phyloP scores from a whole-genome alignment of 2,329 filamentous ascomycete species.

The Dactylellina parvicollis region DNA sequence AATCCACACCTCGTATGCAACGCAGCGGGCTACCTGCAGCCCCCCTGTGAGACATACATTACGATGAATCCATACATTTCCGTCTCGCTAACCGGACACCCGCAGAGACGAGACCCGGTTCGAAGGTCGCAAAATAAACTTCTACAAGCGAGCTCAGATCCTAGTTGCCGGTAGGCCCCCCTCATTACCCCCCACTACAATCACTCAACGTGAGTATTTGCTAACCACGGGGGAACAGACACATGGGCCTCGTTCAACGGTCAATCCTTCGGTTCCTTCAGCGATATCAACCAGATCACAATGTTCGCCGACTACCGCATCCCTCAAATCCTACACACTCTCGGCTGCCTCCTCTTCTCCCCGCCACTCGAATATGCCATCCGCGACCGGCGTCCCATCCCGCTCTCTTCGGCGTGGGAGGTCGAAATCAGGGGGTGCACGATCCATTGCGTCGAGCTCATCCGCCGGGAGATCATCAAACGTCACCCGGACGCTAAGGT shows the following conservation, averaged over 20 bases:
- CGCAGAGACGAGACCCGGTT: conserved; percentile 76
- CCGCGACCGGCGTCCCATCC: conserved; percentile 71
- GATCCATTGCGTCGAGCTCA: conserved; percentile 94
- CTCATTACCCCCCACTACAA: neutral
- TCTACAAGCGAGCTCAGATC: conserved; percentile 95
- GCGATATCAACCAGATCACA: conserved; percentile 93
- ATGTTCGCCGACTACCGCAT: conserved; percentile 99
- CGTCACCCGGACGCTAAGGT: conserved; percentile 73
- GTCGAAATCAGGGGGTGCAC: conserved; percentile 89
- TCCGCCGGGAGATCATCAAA: conserved; percentile 79
- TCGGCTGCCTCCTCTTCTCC: conserved; percentile 85
- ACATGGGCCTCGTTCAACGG: conserved; percentile 96
- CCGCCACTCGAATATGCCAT: conserved; percentile 80
- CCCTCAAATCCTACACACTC: conserved; percentile 86
- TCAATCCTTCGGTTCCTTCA: conserved; percentile 78
- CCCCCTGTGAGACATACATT: neutral
- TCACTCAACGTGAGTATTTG: neutral
- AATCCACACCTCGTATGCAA: neutral
- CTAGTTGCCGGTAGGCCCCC: conserved; percentile 72
- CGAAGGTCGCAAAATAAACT: conserved; percentile 77
- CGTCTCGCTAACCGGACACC: neutral
- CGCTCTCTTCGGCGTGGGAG: conserved; percentile 80
- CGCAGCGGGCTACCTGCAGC: neutral
- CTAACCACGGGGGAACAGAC: conserved; percentile 65
- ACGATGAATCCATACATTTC: neutral